A percentile compares a stretch with the other conserved stretches of the same genome.
These are phyloP conservation scores for Colletotrichum spaethianum DNA, from an alignment of 2,329 filamentous ascomycete species.

Conservation along the genomic window DNA sequence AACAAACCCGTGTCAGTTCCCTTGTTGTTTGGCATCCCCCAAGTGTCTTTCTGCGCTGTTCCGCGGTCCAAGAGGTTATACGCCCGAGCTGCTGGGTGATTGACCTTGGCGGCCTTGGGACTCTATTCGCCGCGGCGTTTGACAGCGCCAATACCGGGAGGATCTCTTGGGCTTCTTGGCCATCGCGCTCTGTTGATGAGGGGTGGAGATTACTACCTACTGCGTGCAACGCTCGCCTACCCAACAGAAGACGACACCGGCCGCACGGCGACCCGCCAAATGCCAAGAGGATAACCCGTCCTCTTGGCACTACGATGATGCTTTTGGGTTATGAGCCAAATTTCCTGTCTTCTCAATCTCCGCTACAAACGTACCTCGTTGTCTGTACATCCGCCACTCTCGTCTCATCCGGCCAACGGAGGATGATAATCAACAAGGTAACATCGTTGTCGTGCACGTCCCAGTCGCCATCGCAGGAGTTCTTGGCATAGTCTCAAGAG, in stretches of 20 bases:
- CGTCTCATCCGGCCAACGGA: slow-evolving; percentile 18
- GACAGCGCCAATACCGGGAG: slow-evolving; percentile 25
- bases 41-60: not conserved
- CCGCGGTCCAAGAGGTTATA: slow-evolving; percentile 6
- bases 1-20: slow-evolving; percentile 20
- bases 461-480: slow-evolving; percentile 25
- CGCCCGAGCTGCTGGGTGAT: slow-evolving; percentile 5
- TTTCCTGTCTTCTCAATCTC: slow-evolving; percentile 7
- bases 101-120: slow-evolving; percentile 34
- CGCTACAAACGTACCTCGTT: not conserved
- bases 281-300: slow-evolving; percentile 35
- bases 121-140: slow-evolving; percentile 7
- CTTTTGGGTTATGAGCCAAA: slow-evolving; percentile 19
- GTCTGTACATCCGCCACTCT: slow-evolving; percentile 6
- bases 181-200: slow-evolving; percentile 1
- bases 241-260: slow-evolving; percentile 37
- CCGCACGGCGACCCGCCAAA: slow-evolving; percentile 34
- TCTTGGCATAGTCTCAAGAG: slow-evolving; percentile 41
- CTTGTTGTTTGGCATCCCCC: slow-evolving; percentile 4
- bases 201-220: not conserved
- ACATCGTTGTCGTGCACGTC: slow-evolving; percentile 34
- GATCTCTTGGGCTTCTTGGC: slow-evolving; percentile 38
- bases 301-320: slow-evolving; percentile 12
- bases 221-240: not conserved
- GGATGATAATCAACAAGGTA: slow-evolving; percentile 8